phyloP scores from a whole-genome alignment of 768 basidiomycete species.

The Rossbeevera mucosa region DNA sequence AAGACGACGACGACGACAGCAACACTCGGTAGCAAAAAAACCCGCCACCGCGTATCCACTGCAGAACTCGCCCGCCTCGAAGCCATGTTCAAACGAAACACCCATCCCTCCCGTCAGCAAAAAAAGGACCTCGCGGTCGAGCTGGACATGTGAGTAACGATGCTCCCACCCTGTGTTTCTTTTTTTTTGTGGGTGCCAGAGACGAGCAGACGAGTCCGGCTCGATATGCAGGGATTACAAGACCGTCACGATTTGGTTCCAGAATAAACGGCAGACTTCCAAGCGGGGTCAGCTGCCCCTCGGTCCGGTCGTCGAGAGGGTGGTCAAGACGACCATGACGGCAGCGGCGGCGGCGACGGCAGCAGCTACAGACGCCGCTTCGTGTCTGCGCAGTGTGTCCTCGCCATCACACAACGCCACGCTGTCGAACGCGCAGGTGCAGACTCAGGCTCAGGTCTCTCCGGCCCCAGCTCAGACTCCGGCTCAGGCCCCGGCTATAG shows the following conservation, averaged over 20 bases:
- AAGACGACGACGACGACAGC: neutral
- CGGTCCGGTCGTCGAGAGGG: neutral
- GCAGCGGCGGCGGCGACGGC: neutral
- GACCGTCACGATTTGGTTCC: constrained; percentile 71
- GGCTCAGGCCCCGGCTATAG: neutral
- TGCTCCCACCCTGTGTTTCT: neutral
- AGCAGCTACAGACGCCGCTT: constrained; percentile 14
- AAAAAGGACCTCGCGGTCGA: constrained; percentile 29
- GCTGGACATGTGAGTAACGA: constrained; percentile 25
- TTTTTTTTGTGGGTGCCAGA: too few species aligned
- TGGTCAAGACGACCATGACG: neutral
- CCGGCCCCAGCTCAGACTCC: neutral
- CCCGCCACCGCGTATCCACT: constrained; percentile 36
- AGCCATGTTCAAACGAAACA: constrained; percentile 22
- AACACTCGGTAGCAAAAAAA: constrained; percentile 18
- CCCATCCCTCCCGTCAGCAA: constrained; percentile 29
- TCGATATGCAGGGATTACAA: constrained; percentile 37
- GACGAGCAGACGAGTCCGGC: neutral
- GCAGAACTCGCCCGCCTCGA: constrained; percentile 27
- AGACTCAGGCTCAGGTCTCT: neutral
- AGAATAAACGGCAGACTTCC: constrained; percentile 67
- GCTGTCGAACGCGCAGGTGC: constrained; percentile 1
- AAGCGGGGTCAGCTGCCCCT: constrained; percentile 24
- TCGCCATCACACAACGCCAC: constrained; percentile 29
- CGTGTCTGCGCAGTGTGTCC: constrained; percentile 22